A percentile compares a stretch with the other conserved stretches of the same genome.
Conservation (phyloP, 257 asterid genomes). For the Solanum medicagineum region DNA sequence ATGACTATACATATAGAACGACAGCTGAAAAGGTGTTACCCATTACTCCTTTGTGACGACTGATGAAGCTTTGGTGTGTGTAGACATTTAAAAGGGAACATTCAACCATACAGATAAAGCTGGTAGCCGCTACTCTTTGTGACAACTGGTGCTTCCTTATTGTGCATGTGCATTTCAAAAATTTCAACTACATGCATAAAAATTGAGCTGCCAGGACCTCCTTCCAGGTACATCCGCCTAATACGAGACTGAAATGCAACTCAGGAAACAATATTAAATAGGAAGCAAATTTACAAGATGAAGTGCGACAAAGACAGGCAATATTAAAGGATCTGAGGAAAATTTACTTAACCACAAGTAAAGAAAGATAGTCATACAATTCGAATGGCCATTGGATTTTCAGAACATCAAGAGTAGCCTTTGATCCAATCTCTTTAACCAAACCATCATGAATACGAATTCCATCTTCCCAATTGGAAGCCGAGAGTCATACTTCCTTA, state of each 20-base stretch:
- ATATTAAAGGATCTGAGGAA: background rate
- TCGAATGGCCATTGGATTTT: constrained; percentile 63
- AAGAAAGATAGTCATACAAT: constrained; percentile 20
- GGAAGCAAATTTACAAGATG: background rate
- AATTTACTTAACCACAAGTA: too few species aligned
- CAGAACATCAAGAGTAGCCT: constrained; percentile 31
- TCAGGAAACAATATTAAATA: background rate
- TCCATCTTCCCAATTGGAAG: constrained; percentile 36
- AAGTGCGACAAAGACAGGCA: background rate
- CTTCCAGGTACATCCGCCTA: background rate
- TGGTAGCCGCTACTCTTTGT: background rate
- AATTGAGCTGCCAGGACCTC: background rate
- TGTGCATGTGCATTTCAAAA: background rate
- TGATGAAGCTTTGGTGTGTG: background rate
- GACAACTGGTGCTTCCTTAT: background rate
- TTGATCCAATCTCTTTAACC: constrained; percentile 28
- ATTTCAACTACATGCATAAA: background rate
- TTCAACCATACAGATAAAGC: background rate
- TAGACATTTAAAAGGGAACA: background rate
- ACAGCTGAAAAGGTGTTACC: background rate
- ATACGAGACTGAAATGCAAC: background rate
- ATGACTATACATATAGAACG: background rate
- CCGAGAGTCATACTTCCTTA: constrained; percentile 30
- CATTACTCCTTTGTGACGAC: background rate
- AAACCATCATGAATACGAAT: constrained; percentile 34